Evolutionary conservation across 345 rosid genomes (phyloP), one percentile per base, ranked within the genome.

Genomic region (Fremontodendron californicum): DNA sequence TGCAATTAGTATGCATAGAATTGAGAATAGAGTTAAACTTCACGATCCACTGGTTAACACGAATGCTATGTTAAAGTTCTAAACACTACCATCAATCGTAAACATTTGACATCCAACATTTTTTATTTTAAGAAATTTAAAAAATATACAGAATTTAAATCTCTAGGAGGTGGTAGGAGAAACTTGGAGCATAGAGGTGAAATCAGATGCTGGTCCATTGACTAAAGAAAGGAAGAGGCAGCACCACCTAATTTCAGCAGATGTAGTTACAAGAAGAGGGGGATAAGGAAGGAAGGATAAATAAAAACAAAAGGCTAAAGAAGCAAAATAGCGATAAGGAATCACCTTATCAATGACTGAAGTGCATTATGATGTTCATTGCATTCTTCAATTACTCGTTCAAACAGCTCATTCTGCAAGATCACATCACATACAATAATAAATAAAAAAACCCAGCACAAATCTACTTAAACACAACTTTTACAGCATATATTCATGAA

Each of bases 311-410:
- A 70, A 29, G 42, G 58, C 25, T 48, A 70, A 48, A 48, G 58
- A 71, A 31, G 42, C 40, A 71, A 71, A 71, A 48, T 70, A 40
- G 54, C 67, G 40, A 42, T 16, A 57, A 3, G 61, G 39, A 57
- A 70, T 55, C 74, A 88, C 96, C 91, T 85, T 58, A 89, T 87
- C 78, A 86, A 81, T 13, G 92, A 85, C 84, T 89, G 93, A 63
- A 89, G 86, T 40, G 83, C 87, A 42, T 74, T 84, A 72, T 89
- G 86, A 84, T 89, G 90, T 45, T 88, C 85, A 54, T 79, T 81
- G 51, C 96, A 88, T 78, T 89, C 92, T 81, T 87, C 87, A 23
- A 85, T 74, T 1, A 87, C 88, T 79, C 85, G 86, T 15, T 89
- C 88, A 64, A 87, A 85, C 60, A 89, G 86, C 75, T 91, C 89